phyloP scores from a whole-genome alignment of 129 eudicot genomes.

The Gnaphalium uliginosum region DNA sequence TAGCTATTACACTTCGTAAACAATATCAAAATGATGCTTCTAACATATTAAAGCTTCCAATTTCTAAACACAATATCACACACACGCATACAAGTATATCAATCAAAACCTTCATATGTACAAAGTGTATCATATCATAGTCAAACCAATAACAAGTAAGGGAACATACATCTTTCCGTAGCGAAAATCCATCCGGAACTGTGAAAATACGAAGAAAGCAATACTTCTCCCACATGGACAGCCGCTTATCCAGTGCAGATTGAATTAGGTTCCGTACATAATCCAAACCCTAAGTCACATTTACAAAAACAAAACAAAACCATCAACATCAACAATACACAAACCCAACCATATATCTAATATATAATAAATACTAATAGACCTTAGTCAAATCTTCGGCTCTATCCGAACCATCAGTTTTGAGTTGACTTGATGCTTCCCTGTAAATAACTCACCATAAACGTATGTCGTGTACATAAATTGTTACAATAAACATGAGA shows the following conservation, averaged over 20 bases:
- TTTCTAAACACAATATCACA: not conserved
- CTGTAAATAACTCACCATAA: slow-evolving; percentile 31
- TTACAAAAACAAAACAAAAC: slow-evolving; percentile 2
- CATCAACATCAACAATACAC: slow-evolving; percentile 12
- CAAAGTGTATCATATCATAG: not conserved
- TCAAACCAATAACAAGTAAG: not conserved
- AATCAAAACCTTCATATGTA: not conserved
- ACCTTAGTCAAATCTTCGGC: slow-evolving; percentile 58
- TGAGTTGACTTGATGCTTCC: slow-evolving; percentile 54
- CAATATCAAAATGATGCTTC: not conserved
- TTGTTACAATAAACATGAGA: slow-evolving; percentile 9
- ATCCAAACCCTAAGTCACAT: slow-evolving; percentile 56
- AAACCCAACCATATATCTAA: not conserved
- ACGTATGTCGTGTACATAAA: not conserved
- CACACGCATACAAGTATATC: not conserved
- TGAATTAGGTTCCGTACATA: slow-evolving; percentile 44
- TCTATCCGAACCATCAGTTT: slow-evolving; percentile 62
- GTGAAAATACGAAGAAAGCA: slow-evolving; percentile 59
- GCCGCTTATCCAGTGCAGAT: slow-evolving; percentile 48
- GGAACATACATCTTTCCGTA: slow-evolving; percentile 56
- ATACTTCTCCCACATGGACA: slow-evolving; percentile 79
- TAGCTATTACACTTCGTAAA: slow-evolving; percentile 2
- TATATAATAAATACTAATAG: not conserved
- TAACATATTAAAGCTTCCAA: not conserved
- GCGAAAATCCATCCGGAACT: slow-evolving; percentile 69